Evolutionary conservation across 306 rosid species (phyloP).

Genomic region (Pyrus communis): DNA sequence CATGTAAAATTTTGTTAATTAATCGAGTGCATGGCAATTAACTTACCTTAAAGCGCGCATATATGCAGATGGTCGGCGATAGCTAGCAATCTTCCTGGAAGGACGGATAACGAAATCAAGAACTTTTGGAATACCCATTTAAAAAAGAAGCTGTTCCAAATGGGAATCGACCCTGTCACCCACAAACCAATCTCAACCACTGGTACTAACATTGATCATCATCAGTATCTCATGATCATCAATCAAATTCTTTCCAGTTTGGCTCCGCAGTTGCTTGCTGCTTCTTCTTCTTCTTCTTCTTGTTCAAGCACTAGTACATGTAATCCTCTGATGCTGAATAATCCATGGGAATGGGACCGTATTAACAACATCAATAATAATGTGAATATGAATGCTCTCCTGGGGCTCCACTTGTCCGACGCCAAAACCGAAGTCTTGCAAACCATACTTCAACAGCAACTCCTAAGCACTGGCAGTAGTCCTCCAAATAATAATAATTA

Average conservation of each 20-base stretch:
- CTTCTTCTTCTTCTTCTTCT: neutral
- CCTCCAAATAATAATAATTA: neutral
- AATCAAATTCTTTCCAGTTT: slow-evolving; percentile 33
- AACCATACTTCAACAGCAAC: slow-evolving; percentile 30
- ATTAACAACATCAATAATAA: neutral
- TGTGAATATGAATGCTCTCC: neutral
- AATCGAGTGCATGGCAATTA: neutral
- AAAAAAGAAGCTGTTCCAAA: slow-evolving; percentile 62
- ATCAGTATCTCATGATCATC: neutral
- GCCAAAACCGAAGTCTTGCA: slow-evolving; percentile 43
- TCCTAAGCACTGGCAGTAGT: slow-evolving; percentile 13
- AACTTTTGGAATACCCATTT: slow-evolving; percentile 81
- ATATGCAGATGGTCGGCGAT: slow-evolving; percentile 63
- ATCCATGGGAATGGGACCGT: neutral
- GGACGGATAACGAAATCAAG: slow-evolving; percentile 80
- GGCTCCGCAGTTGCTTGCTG: slow-evolving; percentile 18
- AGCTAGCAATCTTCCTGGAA: slow-evolving; percentile 74
- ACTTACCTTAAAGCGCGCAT: neutral
- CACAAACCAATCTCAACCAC: slow-evolving; percentile 34
- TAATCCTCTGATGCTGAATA: neutral
- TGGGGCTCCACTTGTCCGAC: neutral
- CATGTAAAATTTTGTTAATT: neutral
- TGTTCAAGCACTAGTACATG: neutral
- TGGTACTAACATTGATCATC: slow-evolving; percentile 9
- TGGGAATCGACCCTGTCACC: slow-evolving; percentile 75